phyloP scores from a whole-genome alignment of 139 green algal species.

The Microglena sp. region DNA sequence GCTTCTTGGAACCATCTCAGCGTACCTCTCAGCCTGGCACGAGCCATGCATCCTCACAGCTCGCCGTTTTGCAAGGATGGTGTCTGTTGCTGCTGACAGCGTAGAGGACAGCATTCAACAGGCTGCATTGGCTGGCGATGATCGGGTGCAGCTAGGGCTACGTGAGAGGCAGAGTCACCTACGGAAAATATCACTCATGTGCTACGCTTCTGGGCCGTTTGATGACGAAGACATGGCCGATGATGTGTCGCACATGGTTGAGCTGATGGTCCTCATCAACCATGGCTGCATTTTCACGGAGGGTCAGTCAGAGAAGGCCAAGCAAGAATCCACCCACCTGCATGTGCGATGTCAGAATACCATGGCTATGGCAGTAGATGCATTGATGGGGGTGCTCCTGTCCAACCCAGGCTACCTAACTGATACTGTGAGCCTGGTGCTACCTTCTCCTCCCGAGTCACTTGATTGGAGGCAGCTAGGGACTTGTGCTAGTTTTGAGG shows the following conservation, averaged over 20 bases:
- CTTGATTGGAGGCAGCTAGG: too few species aligned
- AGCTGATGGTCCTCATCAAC: constrained; percentile 20
- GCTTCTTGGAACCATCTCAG: constrained; percentile 30
- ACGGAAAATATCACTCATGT: constrained; percentile 8
- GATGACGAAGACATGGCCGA: neutral
- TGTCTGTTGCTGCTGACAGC: constrained; percentile 15
- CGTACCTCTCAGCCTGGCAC: constrained; percentile 29
- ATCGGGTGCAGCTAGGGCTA: neutral
- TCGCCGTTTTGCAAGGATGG: constrained; percentile 32
- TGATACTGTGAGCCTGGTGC: too few species aligned
- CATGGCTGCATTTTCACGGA: constrained; percentile 23
- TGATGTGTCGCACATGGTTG: constrained; percentile 8
- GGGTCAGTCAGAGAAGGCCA: neutral
- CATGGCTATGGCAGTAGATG: neutral
- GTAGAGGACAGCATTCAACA: constrained; percentile 13
- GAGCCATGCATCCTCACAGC: neutral
- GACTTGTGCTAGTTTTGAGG: constrained; percentile 40
- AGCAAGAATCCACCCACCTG: constrained; percentile 7
- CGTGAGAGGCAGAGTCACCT: too few species aligned
- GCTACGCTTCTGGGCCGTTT: too few species aligned
- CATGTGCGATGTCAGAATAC: constrained; percentile 13
- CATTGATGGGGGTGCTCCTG: constrained; percentile 10
- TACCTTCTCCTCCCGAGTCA: too few species aligned
- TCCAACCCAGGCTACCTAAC: neutral
- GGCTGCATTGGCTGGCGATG: too few species aligned